Evolutionary conservation across 169 alveolate species (phyloP).

Genomic region (Theileria annulata): DNA sequence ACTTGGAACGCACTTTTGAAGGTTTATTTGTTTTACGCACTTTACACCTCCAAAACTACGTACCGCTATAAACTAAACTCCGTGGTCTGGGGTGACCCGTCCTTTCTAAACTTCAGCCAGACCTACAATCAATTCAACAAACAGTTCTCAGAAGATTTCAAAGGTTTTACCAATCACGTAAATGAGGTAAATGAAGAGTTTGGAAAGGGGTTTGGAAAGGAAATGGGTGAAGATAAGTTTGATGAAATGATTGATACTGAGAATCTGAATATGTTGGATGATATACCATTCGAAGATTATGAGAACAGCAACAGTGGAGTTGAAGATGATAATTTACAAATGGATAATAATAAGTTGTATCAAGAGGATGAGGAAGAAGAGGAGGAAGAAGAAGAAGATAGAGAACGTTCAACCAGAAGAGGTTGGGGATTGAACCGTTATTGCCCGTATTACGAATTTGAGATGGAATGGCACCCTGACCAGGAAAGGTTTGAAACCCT

Average conservation of each 20-base stretch:
- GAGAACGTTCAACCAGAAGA: conserved; percentile 10
- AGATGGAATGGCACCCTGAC: conserved; percentile 57
- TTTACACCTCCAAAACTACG: conserved; percentile 24
- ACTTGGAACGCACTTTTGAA: conserved; percentile 44
- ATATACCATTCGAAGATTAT: background rate
- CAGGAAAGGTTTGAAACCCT: conserved; percentile 12
- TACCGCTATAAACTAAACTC: conserved; percentile 45
- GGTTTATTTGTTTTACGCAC: conserved; percentile 41
- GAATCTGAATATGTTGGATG: background rate
- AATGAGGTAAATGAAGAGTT: background rate
- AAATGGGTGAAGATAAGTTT: background rate
- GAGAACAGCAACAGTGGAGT: conserved; percentile 15
- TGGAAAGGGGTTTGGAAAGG: background rate
- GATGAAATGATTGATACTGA: background rate
- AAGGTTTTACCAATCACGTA: background rate
- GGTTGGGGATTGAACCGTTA: conserved; percentile 52
- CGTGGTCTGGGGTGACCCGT: conserved; percentile 31
- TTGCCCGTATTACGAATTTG: conserved; percentile 55
- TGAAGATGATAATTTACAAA: conserved; percentile 19
- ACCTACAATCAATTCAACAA: conserved; percentile 29
- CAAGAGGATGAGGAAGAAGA: conserved; percentile 25
- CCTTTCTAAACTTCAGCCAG: conserved; percentile 1
- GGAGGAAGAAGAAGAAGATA: conserved; percentile 27
- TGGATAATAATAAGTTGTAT: conserved; percentile 16
- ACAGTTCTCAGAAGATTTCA: conserved; percentile 11